Conservation (phyloP, 306 rosid species). For the Glycine tomentella region DNA sequence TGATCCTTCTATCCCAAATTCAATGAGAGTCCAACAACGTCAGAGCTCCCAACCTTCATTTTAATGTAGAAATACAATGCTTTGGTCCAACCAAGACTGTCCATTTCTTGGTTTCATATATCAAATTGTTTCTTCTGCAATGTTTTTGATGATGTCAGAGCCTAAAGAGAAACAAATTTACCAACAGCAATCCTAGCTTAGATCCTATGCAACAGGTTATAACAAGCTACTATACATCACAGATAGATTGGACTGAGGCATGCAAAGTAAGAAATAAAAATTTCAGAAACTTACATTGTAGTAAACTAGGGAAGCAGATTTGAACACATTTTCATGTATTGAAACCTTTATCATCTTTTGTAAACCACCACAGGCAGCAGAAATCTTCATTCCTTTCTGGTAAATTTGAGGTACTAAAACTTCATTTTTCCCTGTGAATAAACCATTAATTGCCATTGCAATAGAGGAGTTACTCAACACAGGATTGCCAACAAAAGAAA, state of each 20-base stretch:
- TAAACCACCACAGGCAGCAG: constrained; percentile 55
- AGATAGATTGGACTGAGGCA: constrained; percentile 18
- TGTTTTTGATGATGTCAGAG: background rate
- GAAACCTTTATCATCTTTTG: constrained; percentile 79
- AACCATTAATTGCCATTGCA: constrained; percentile 73
- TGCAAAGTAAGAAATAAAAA: constrained; percentile 8
- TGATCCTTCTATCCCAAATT: background rate
- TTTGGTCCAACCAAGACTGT: background rate
- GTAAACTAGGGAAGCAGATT: constrained; percentile 67
- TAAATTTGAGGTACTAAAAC: constrained; percentile 45
- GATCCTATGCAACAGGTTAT: background rate
- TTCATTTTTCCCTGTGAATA: constrained; percentile 53
- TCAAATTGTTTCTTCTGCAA: background rate
- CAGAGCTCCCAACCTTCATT: background rate
- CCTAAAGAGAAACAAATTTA: background rate
- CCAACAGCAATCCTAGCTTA: background rate
- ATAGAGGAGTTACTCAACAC: constrained; percentile 65
- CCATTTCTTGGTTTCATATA: background rate
- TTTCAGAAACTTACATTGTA: constrained; percentile 66
- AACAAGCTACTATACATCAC: constrained; percentile 26
- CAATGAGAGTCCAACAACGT: background rate
- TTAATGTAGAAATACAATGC: background rate
- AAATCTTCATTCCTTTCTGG: constrained; percentile 44
- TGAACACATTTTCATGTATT: constrained; percentile 73
- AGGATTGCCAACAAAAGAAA: constrained; percentile 72